Percentiles rank a stretch among this genome's conserved stretches.
Evolutionary conservation across 1,139 yeast species (phyloP).

Genomic region (Torulaspora globosa): DNA sequence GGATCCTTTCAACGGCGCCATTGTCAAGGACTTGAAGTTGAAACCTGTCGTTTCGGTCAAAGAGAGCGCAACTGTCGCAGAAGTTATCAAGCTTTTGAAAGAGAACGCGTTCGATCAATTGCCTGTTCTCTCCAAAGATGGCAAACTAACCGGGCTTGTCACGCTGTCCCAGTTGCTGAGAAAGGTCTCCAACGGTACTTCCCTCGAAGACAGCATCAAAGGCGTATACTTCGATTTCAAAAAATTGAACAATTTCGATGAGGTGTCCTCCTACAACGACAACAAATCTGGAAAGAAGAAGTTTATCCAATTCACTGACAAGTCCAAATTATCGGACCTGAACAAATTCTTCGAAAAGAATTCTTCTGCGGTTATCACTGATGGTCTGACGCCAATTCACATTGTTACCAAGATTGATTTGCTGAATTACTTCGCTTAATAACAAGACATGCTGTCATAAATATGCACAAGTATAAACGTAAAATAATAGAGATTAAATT

Average conservation of each 20-base stretch:
- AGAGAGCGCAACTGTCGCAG: constrained; percentile 56
- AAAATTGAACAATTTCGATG: constrained; percentile 60
- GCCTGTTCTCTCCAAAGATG: constrained; percentile 63
- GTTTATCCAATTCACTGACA: constrained; percentile 64
- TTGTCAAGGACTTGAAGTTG: constrained; percentile 67
- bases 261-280: constrained; percentile 59
- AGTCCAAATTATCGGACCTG: constrained; percentile 64
- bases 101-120: constrained; percentile 81
- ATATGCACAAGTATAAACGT: constrained; percentile 11
- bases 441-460: constrained; percentile 5
- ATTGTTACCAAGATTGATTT: constrained; percentile 86
- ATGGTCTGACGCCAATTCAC: constrained; percentile 71
- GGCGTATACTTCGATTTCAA: constrained; percentile 71
- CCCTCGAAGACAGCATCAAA: constrained; percentile 57
- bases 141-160: constrained; percentile 69
- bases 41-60: constrained; percentile 79
- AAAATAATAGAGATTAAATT: constrained; percentile 3
- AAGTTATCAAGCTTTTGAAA: constrained; percentile 67
- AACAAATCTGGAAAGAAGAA: constrained; percentile 62
- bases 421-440: constrained; percentile 50
- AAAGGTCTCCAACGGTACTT: constrained; percentile 59
- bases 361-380: constrained; percentile 83
- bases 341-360: constrained; percentile 81
- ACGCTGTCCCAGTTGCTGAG: constrained; percentile 73
- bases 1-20: constrained; percentile 54